Evolutionary conservation across 169 alveolate genomes (phyloP).

Genomic region (Haemoproteus tartakovskyi): DNA sequence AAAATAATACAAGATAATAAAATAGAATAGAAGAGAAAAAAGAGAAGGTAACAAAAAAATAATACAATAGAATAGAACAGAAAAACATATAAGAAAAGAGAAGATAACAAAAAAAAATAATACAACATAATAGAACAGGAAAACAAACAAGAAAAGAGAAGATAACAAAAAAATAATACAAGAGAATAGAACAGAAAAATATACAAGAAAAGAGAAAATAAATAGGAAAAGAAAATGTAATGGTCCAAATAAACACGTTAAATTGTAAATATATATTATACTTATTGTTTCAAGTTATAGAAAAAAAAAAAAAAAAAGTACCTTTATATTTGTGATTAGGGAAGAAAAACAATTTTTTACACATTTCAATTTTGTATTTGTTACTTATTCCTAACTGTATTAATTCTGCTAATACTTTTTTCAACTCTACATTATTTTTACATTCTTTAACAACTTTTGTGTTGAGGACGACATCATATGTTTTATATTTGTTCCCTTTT

Average conservation of each 20-base stretch:
- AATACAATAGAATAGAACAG: not conserved
- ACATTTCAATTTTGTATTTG: conserved; percentile 57
- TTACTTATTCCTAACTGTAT: conserved; percentile 58
- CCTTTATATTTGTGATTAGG: conserved; percentile 66
- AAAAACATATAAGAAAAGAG: not conserved
- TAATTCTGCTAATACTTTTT: conserved; percentile 58
- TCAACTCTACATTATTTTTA: conserved; percentile 27
- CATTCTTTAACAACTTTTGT: conserved; percentile 39
- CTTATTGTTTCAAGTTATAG: not conserved
- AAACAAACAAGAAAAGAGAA: too few species aligned
- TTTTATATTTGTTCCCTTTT: conserved; percentile 56
- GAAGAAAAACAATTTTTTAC: conserved; percentile 36
- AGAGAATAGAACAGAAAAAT: too few species aligned
- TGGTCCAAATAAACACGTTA: too few species aligned
- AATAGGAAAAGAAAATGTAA: too few species aligned
- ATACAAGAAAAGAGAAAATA: too few species aligned
- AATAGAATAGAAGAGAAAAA: too few species aligned
- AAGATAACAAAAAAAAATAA: not conserved
- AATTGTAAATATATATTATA: not conserved
- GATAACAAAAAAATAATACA: too few species aligned
- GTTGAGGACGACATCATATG: conserved; percentile 62
- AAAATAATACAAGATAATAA: not conserved
- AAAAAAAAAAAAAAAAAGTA: conserved; percentile 1
- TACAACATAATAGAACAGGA: not conserved
- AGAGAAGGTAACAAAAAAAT: not conserved